Base-by-base conservation (phyloP, 2,329 filamentous ascomycete species). In the Aspergillus neoniger region DNA sequence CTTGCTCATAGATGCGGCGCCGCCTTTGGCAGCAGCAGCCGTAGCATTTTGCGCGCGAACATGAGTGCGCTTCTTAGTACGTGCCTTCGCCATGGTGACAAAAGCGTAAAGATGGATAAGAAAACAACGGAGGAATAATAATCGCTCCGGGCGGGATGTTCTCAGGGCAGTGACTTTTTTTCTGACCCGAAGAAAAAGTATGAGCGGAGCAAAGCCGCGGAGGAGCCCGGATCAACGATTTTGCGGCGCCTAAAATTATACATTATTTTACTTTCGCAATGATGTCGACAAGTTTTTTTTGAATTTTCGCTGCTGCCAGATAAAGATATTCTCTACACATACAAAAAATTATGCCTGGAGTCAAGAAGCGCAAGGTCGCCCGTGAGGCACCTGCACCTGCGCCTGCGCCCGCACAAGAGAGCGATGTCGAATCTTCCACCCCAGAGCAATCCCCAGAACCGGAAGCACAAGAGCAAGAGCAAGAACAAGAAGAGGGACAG, bases 61-160 rank as follows among this genome's bases (percentile, higher is more conserved):
- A 77, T 96, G 92, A 62, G 93, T 96, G 75, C 91, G 88, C 85
- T 94, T 96, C 82, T 96, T 97, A 55, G 87, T 88, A 72, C 92
- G 84, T 79, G 85, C 85, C 76, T 88, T 89, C 38, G 91, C 92
- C 93, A 96, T 96, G 44, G 9, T 64, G 59, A 44, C 47, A 59
- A 51, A 43, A 9, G 5, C 19, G 10, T n/a, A 23, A 47, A 9
- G 44, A 56, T 52, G 21, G 50, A 30, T n/a, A 36, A 19, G 17
- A 53, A 55, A 50, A 59, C 52, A 38, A 43, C 57, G 25, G 38
- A 21, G 52, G 28, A 43, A 23, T 12, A 47, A 55, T 17, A 30
- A 55, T 47, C 28, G 32, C 53, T 47, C 41, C 25, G 39, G 53
- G 47, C 19, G 53, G 53, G 53, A 55, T 51, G n/a, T 36, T 47